Conservation (phyloP, 2,329 filamentous ascomycete genomes). For the Alternaria dauci region DNA sequence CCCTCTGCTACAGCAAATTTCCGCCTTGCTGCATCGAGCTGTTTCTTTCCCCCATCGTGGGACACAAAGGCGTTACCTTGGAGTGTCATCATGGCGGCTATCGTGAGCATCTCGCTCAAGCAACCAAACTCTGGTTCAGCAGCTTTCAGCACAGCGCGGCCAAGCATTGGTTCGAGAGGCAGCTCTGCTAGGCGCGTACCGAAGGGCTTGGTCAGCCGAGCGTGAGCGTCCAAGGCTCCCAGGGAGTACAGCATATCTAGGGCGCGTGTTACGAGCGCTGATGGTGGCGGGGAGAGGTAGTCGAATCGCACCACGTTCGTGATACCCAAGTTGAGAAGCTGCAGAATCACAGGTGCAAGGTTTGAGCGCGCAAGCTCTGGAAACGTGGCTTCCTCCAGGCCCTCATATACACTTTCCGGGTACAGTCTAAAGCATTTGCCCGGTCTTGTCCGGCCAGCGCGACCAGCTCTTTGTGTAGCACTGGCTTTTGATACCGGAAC, state of each 20-base stretch:
- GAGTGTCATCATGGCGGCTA: slow-evolving; percentile 91
- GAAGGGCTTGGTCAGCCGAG: slow-evolving; percentile 87
- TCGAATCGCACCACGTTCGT: slow-evolving; percentile 93
- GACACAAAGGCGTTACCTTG: slow-evolving; percentile 85
- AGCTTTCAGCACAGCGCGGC: slow-evolving; percentile 82
- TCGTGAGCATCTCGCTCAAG: slow-evolving; percentile 84
- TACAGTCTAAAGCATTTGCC: slow-evolving; percentile 96
- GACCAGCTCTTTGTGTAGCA: slow-evolving; percentile 87
- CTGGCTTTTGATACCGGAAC: slow-evolving; percentile 89
- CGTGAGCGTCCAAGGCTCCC: slow-evolving; percentile 86
- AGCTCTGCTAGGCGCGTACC: slow-evolving; percentile 92
- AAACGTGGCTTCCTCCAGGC: slow-evolving; percentile 74
- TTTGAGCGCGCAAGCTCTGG: slow-evolving; percentile 95
- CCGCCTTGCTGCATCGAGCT: slow-evolving; percentile 75
- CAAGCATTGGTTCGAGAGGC: slow-evolving; percentile 94
- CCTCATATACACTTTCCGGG: slow-evolving; percentile 75
- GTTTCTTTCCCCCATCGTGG: slow-evolving; percentile 78
- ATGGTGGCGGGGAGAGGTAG: slow-evolving; percentile 85
- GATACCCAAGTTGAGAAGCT: slow-evolving; percentile 93
- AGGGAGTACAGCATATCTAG: slow-evolving; percentile 88
- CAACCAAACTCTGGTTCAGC: slow-evolving; percentile 71
- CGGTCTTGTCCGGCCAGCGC: slow-evolving; percentile 85
- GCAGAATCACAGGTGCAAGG: slow-evolving; percentile 84
- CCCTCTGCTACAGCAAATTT: slow-evolving; percentile 93
- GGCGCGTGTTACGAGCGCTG: slow-evolving; percentile 83